phyloP scores from a whole-genome alignment of 2,329 filamentous ascomycete species.

The Colletotrichum gloeosporioides region DNA sequence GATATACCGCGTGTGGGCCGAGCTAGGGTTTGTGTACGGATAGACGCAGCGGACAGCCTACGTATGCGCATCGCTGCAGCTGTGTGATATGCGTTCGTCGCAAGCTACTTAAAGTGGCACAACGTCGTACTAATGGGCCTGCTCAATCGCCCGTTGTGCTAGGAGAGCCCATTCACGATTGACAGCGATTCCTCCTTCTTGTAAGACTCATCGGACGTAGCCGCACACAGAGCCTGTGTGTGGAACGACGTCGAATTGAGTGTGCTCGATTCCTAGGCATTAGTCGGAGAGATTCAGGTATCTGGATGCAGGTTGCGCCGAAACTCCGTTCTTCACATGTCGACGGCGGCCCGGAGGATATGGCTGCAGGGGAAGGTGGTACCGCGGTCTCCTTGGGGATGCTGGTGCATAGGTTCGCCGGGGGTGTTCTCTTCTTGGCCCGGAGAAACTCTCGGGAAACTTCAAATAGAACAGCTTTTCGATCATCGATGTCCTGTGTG shows the following conservation, averaged over 20 bases:
- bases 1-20: constrained; percentile 16
- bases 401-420: not conserved
- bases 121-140: not conserved
- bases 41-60: not conserved
- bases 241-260: not conserved
- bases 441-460: constrained; percentile 13
- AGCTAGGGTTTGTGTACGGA: not conserved
- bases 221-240: not conserved
- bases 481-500: not conserved
- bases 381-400: not conserved
- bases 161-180: not conserved
- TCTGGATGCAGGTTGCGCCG: not conserved
- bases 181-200: not conserved
- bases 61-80: not conserved
- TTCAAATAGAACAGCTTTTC: not conserved
- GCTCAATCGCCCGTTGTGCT: not conserved
- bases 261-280: not conserved
- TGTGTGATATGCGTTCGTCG: not conserved
- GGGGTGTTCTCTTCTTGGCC: not conserved
- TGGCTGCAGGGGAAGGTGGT: not conserved
- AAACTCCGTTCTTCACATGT: not conserved
- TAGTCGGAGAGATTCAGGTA: not conserved
- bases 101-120: not conserved
- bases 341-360: not conserved
- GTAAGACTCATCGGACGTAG: not conserved